Evolutionary conservation across 2,329 filamentous ascomycete genomes (phyloP).

Genomic region (Sclerotinia subarctica): DNA sequence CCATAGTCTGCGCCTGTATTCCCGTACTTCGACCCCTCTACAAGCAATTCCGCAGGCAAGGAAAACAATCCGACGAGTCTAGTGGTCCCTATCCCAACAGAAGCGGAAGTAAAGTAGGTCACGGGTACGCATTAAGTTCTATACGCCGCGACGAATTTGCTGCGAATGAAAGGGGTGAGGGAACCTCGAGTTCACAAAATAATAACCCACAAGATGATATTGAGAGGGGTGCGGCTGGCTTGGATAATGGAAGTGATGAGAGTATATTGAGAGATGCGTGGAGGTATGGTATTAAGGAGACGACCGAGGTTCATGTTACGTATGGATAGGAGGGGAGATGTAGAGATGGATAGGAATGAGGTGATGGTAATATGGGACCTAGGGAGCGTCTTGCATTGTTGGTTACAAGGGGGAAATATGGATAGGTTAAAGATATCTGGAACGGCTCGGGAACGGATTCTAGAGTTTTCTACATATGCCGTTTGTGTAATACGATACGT

Average conservation of each 20-base stretch:
- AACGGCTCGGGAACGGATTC: too few species aligned
- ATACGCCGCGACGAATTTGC: conserved; percentile 6
- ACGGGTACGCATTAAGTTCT: conserved; percentile 6
- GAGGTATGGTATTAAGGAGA: conserved; percentile 11
- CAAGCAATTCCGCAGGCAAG: neutral
- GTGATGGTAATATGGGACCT: neutral
- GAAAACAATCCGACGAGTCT: neutral
- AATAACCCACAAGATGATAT: neutral
- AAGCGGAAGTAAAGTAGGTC: neutral
- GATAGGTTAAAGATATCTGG: too few species aligned
- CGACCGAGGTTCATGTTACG: neutral
- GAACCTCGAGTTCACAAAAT: neutral
- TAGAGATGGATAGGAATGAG: neutral
- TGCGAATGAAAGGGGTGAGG: neutral
- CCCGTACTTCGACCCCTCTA: conserved; percentile 14
- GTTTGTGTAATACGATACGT: too few species aligned
- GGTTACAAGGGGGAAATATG: too few species aligned
- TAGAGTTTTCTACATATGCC: too few species aligned
- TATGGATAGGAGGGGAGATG: neutral
- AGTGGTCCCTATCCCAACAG: neutral
- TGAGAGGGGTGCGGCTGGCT: neutral
- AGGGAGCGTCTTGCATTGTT: neutral
- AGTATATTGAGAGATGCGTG: conserved; percentile 13
- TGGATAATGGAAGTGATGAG: conserved; percentile 18
- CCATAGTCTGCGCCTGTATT: conserved; percentile 14